Evolutionary conservation across 2,329 filamentous ascomycete genomes (phyloP), one percentile per base, ranked within the genome.

Genomic region (Cercospora zeae-maydis): DNA sequence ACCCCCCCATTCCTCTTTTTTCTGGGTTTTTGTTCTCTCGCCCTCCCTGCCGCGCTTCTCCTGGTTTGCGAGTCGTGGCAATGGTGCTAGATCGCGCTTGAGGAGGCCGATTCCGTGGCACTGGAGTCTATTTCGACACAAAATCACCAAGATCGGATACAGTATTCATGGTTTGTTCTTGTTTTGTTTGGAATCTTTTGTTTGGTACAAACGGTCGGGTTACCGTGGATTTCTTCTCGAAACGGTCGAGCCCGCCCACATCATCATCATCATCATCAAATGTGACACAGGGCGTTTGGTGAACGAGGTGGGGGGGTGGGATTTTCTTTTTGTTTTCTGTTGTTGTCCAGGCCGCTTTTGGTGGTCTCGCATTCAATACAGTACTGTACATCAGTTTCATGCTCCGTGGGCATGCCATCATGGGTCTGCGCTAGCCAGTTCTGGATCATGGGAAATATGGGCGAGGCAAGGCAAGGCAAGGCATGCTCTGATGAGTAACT

Each of bases 1-100:
- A n/a, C n/a, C n/a, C n/a, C n/a, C n/a, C n/a, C n/a, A n/a, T n/a
- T n/a, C 36, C 4, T 16, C 36, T 16, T 13, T 16, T 13, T 39
- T 16, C n/a, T n/a, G n/a, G n/a, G n/a, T 30, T 19, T 27, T 11
- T n/a, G 7, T 31, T 45, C 16, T 49, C 21, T 49, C 10, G 4
- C 31, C 3, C 3, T 9, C 8, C 7, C n/a, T 14, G n/a, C n/a
- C n/a, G n/a, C n/a, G n/a, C 14, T 8, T 53, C 27, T 34, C 31
- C 49, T 53, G 49, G 14, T 30, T 27, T 53, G 27, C 24, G 24
- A 27, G 24, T 27, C 3, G 24, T 27, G 24, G 24, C 6, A 19
- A 24, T 53, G 49, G 49, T 53, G 49, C 49, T 53, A 11, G 16
- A 34, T 53, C 30, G 49, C 49, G 49, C 49, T 53, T 53, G 49